Conservation (phyloP, 2,329 filamentous ascomycete species). For the Aspergillus ustus region DNA sequence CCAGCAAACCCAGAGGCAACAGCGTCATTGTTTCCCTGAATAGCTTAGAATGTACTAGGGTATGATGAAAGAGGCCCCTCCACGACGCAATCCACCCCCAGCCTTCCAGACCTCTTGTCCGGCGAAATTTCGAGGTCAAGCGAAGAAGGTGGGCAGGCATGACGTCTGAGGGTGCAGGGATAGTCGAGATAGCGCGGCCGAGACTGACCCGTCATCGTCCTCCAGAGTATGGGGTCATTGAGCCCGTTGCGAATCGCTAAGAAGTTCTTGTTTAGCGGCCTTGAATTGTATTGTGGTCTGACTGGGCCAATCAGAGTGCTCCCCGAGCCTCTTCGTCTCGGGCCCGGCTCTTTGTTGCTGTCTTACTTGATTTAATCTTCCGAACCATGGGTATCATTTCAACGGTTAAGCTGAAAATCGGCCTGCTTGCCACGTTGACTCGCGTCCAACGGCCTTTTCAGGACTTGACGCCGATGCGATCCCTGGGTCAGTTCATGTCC, state of each 20-base stretch:
- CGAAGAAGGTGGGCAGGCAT: neutral
- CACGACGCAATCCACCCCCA: neutral
- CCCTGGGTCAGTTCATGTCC: neutral
- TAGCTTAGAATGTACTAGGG: neutral
- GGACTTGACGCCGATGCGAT: neutral
- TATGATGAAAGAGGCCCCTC: constrained; percentile 10
- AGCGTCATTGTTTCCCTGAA: constrained; percentile 9
- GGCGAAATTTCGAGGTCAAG: neutral
- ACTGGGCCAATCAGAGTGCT: neutral
- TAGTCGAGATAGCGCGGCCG: neutral
- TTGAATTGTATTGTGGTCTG: neutral
- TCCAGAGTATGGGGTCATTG: neutral
- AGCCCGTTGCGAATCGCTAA: neutral
- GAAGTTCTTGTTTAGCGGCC: neutral
- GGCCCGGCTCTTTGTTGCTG: neutral
- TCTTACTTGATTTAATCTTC: neutral
- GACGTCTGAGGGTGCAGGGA: neutral
- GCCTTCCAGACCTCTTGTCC: neutral
- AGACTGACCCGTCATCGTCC: neutral
- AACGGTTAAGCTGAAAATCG: neutral
- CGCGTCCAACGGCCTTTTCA: neutral
- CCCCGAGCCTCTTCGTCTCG: neutral
- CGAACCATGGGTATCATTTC: neutral
- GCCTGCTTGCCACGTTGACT: neutral
- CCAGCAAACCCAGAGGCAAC: neutral